Percentiles rank a stretch among this genome's conserved stretches.
Evolutionary conservation across 306 rosid genomes (phyloP).

Genomic region (Rosa chinensis): DNA sequence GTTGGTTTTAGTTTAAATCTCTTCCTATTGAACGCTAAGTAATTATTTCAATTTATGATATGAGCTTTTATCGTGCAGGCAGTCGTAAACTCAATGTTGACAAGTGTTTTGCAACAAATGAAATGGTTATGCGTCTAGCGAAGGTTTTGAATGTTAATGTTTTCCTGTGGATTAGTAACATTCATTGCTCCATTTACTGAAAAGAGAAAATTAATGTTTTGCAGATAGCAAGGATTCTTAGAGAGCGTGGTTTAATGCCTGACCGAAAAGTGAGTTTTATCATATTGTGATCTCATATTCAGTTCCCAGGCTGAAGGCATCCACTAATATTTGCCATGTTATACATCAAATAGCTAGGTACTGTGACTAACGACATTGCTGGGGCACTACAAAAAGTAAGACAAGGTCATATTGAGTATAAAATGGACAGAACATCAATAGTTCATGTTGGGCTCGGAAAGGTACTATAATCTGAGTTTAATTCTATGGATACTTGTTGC

Average conservation of each 20-base stretch:
- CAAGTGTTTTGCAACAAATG: slow-evolving; percentile 96
- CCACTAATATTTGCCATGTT: slow-evolving; percentile 31
- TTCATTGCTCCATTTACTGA: slow-evolving; percentile 21
- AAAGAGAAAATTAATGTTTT: slow-evolving; percentile 14
- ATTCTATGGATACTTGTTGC: slow-evolving; percentile 6
- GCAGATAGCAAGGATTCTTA: slow-evolving; percentile 92
- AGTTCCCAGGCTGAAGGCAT: slow-evolving; percentile 6
- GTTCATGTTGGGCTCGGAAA: slow-evolving; percentile 92
- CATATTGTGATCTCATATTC: slow-evolving; percentile 25
- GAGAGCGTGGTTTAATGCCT: slow-evolving; percentile 94
- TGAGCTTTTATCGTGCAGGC: slow-evolving; percentile 46
- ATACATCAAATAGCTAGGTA: slow-evolving; percentile 69
- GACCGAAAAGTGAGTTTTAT: slow-evolving; percentile 80
- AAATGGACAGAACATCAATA: slow-evolving; percentile 90
- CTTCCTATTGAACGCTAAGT: neutral
- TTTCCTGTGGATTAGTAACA: slow-evolving; percentile 21
- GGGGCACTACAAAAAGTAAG: slow-evolving; percentile 84
- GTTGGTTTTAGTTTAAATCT: neutral
- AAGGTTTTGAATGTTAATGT: slow-evolving; percentile 55
- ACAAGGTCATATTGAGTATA: slow-evolving; percentile 81
- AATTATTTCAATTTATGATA: slow-evolving; percentile 4
- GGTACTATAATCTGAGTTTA: slow-evolving; percentile 46
- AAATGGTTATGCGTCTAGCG: slow-evolving; percentile 89
- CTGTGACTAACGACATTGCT: slow-evolving; percentile 81
- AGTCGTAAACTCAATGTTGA: slow-evolving; percentile 86